Evolutionary conservation across 176 grass and related monocot species (phyloP).

Genomic region (Luzula sylvatica): DNA sequence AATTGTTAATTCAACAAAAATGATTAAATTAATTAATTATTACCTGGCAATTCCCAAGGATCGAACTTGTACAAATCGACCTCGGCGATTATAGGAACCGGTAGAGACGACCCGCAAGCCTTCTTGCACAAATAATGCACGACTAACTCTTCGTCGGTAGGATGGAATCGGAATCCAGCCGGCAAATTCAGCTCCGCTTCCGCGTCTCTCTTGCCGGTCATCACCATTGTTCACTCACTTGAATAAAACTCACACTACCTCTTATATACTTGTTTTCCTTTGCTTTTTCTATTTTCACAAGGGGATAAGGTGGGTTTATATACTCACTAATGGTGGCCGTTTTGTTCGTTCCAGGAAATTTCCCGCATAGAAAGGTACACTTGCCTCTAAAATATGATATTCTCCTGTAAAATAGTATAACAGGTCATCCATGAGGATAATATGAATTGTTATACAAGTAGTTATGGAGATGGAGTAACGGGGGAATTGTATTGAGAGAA

Average conservation of each 20-base stretch:
- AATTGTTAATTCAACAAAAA: neutral
- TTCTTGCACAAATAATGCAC: slow-evolving; percentile 64
- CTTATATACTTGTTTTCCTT: neutral
- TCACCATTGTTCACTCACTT: neutral
- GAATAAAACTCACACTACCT: neutral
- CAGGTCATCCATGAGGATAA: neutral
- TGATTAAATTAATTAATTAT: too few relatives aligned
- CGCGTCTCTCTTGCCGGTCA: slow-evolving; percentile 32
- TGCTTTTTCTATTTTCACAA: neutral
- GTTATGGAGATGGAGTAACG: neutral
- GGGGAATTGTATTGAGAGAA: neutral
- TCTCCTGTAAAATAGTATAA: neutral
- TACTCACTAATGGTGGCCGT: neutral
- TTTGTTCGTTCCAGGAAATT: slow-evolving; percentile 6
- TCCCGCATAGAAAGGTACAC: neutral
- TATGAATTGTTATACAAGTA: neutral
- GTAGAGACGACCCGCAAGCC: slow-evolving; percentile 1
- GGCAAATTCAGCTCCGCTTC: slow-evolving; percentile 85
- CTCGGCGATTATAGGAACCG: slow-evolving; percentile 65
- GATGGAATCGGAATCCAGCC: slow-evolving; percentile 75
- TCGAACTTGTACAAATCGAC: slow-evolving; percentile 71
- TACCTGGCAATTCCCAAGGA: slow-evolving; percentile 70
- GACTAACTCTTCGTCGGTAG: slow-evolving; percentile 78
- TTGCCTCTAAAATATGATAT: neutral
- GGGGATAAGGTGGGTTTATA: neutral